These are phyloP conservation scores for Trypanosoma brucei DNA, from an alignment of 208 protist genomes.

Conservation along the genomic window DNA sequence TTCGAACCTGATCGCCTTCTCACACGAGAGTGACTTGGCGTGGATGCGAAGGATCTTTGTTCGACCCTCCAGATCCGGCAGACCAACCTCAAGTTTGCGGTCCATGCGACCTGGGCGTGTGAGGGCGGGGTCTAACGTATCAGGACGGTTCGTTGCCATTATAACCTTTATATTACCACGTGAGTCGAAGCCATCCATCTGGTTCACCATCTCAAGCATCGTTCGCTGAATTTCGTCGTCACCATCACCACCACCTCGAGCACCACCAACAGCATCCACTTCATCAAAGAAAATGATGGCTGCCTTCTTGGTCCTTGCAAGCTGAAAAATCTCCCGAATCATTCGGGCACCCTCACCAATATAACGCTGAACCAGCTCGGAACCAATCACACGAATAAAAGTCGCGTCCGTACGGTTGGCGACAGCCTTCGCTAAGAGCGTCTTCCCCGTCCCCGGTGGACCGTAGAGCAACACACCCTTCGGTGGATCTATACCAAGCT, in stretches of 20 bases:
- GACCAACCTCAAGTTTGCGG: slow-evolving; percentile 98
- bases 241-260: slow-evolving; percentile 84
- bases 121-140: slow-evolving; percentile 99
- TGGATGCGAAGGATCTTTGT: slow-evolving; percentile 99
- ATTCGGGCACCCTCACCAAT: slow-evolving; percentile 99
- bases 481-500: slow-evolving; percentile 99
- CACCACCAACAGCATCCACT: slow-evolving; percentile 99
- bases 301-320: slow-evolving; percentile 98
- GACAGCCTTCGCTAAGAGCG: slow-evolving; percentile 98
- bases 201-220: slow-evolving; percentile 99
- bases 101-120: slow-evolving; percentile 99
- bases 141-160: slow-evolving; percentile 99
- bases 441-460: slow-evolving; percentile 99
- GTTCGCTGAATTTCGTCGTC: slow-evolving; percentile 99
- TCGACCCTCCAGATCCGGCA: slow-evolving; percentile 98
- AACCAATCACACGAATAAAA: slow-evolving; percentile 99
- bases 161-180: slow-evolving; percentile 99
- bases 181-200: slow-evolving; percentile 99
- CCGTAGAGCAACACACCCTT: slow-evolving; percentile 99
- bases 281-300: slow-evolving; percentile 99
- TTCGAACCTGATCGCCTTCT: slow-evolving; percentile 98
- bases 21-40: slow-evolving; percentile 96
- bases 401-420: slow-evolving; percentile 99
- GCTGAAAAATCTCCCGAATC: slow-evolving; percentile 99
- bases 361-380: slow-evolving; percentile 99